Evolutionary conservation across 106 monocot genomes (phyloP).

Genomic region (Acanthochlamys bracteata): DNA sequence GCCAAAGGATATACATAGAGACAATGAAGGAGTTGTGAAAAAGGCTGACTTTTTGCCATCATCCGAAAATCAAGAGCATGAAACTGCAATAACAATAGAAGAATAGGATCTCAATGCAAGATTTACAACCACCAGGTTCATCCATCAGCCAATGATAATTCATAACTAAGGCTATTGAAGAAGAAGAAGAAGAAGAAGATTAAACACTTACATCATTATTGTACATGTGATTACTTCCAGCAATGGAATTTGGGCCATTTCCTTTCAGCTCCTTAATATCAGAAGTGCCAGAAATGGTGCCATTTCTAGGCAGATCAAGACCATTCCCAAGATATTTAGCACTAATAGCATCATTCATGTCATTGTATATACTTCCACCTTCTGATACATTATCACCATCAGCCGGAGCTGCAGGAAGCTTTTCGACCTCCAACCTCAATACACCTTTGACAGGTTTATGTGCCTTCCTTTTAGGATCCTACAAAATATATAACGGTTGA

Average conservation of each 20-base stretch:
- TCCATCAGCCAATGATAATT: no score
- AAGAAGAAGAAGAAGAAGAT: background rate
- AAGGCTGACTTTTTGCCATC: slow-evolving; percentile 89
- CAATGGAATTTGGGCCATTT: slow-evolving; percentile 17
- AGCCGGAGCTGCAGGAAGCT: slow-evolving; percentile 37
- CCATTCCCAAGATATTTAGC: slow-evolving; percentile 30
- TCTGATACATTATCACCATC: slow-evolving; percentile 71
- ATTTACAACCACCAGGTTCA: no score
- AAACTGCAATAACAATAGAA: slow-evolving; percentile 43
- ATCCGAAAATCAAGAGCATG: slow-evolving; percentile 88
- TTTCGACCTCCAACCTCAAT: slow-evolving; percentile 83
- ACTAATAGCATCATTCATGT: slow-evolving; percentile 35
- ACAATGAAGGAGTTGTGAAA: slow-evolving; percentile 80
- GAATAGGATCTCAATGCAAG: no score
- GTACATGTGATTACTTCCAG: slow-evolving; percentile 14
- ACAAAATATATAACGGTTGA: slow-evolving; percentile 5
- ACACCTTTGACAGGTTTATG: slow-evolving; percentile 96
- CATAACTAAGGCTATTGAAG: no score
- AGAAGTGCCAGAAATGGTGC: slow-evolving; percentile 10
- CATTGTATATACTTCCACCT: slow-evolving; percentile 55
- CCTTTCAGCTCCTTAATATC: slow-evolving; percentile 31
- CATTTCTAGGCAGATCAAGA: slow-evolving; percentile 22
- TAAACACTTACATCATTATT: slow-evolving; percentile 28
- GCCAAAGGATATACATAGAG: slow-evolving; percentile 85
- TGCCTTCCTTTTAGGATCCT: slow-evolving; percentile 94